Conservation (phyloP, 345 rosid genomes). For the Populus euphratica region DNA sequence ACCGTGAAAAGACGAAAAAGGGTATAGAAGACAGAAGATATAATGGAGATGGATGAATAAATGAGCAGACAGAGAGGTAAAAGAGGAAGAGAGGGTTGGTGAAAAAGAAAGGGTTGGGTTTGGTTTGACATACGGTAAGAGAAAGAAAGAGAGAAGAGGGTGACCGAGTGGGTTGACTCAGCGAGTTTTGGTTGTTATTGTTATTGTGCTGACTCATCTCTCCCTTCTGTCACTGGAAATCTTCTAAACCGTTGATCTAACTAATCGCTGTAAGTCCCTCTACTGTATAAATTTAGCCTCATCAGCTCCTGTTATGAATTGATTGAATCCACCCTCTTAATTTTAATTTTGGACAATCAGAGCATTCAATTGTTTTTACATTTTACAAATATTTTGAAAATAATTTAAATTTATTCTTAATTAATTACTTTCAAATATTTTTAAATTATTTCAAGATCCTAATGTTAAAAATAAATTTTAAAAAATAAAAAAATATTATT, state of each 20-base stretch:
- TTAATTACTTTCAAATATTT: no score
- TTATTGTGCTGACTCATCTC: neutral
- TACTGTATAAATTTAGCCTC: neutral
- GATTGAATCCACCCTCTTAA: neutral
- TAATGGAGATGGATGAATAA: slow-evolving; percentile 1
- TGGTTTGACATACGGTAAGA: neutral
- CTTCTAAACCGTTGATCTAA: neutral
- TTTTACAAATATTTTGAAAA: no score
- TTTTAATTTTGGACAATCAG: neutral
- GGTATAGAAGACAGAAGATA: slow-evolving; percentile 24
- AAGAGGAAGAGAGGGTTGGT: slow-evolving; percentile 22
- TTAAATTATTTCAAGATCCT: no score
- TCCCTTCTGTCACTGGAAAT: neutral
- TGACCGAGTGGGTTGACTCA: slow-evolving; percentile 1
- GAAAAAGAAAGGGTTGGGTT: neutral
- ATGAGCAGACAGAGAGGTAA: slow-evolving; percentile 11
- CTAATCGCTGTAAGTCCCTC: neutral
- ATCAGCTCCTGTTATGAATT: neutral
- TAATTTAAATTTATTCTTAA: no score
- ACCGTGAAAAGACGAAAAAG: slow-evolving; percentile 65
- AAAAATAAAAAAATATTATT: no score
- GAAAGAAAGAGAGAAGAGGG: neutral
- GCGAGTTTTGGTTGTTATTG: neutral
- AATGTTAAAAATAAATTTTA: no score
- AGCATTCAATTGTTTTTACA: no score